These are phyloP conservation scores for Umbelopsis vinacea DNA, from an alignment of 192 early-diverging fungal genomes.

Conservation along the genomic window DNA sequence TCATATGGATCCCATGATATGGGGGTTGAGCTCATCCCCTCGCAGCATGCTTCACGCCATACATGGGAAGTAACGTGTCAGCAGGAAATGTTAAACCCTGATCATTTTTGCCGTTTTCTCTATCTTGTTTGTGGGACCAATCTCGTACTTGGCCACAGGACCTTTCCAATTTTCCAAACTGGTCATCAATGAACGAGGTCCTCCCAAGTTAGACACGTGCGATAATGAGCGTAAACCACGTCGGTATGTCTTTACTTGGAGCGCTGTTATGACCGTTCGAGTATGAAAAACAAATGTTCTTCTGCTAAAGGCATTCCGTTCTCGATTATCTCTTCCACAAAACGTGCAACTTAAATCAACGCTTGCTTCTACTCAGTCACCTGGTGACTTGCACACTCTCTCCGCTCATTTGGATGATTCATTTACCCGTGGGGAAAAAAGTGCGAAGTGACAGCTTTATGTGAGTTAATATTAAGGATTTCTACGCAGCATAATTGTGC, in stretches of 20 bases:
- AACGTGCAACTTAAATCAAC: neutral
- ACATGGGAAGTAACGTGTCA: neutral
- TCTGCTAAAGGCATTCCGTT: neutral
- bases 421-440: neutral
- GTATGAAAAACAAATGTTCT: neutral
- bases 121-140: constrained; percentile 11
- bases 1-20: constrained; percentile 17
- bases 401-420: neutral
- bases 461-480: no score
- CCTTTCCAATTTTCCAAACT: constrained; percentile 13
- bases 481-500: no score
- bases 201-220: neutral
- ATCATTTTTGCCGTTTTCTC: neutral
- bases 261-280: neutral
- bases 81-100: neutral
- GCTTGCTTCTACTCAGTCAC: neutral
- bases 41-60: constrained; percentile 1
- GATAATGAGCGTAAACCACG: neutral
- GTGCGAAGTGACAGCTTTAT: neutral
- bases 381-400: neutral
- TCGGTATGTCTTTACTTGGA: neutral
- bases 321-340: neutral
- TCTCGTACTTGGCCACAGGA: constrained; percentile 9
- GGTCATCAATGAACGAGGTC: neutral
- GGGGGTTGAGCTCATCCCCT: neutral